Evolutionary conservation across 2,329 filamentous ascomycete genomes (phyloP), one percentile per base, ranked within the genome.

Genomic region (Sclerotinia glacialis): DNA sequence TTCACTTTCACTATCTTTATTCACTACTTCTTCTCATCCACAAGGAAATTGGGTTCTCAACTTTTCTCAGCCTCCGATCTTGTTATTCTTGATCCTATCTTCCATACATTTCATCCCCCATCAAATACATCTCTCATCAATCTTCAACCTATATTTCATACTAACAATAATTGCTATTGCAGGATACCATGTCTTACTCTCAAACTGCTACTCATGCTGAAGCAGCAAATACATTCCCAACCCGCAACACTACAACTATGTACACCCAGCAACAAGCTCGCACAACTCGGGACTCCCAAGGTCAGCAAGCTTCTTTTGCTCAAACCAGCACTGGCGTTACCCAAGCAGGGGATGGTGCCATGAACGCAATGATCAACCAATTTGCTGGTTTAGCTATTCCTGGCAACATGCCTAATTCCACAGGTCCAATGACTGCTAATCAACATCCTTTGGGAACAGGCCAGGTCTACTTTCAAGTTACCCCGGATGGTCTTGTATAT

Each of bases 181-280:
- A 76, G 75, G 71, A 71, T 70, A 73, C 71, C 73, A 77, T 77
- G 76, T 74, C 76, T 74, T 76, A 76, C 69, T 74, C 76, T 67
- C 74, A 76, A 70, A 72, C 73, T 63, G 62, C 73, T 56, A 71
- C 67, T 60, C 69, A 70, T 18, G 42, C 64, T 56, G 58, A 71
- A 53, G 75, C 75, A 63, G 71, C 61, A 54, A 68, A 68, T 64
- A 44, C 72, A 69, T 70, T 71, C 69, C 67, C 70, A 68, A 69
- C 71, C 70, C 71, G 65, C 31, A 52, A 70, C n/a, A 67, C 70
- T 53, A 70, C 70, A 67, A 53, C 55, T 5, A 75, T 77, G 74
- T 77, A 76, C 69, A 65, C 69, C 44, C 73, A 74, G 59, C 67
- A 72, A 26, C 74, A 74, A 69, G 59, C 69, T 64, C 75, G 73